Conservation (phyloP, 2,329 filamentous ascomycete genomes). For the Xylaria sp. region DNA sequence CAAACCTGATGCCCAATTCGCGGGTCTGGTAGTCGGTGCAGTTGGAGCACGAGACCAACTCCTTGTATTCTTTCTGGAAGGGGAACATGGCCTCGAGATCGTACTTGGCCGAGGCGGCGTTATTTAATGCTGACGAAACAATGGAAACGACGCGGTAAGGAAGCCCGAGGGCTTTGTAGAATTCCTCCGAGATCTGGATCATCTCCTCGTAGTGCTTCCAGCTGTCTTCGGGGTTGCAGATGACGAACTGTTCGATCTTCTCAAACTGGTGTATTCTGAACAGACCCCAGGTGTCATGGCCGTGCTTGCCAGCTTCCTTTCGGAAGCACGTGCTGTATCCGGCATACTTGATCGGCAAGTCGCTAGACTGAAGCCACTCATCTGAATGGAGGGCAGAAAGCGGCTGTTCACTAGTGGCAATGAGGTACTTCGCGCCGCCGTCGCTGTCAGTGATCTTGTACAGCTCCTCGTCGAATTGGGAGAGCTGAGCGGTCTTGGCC, state of each 20-base stretch:
- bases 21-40: conserved; percentile 98
- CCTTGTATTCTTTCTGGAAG: conserved; percentile 97
- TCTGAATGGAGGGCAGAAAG: conserved; percentile 92
- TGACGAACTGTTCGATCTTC: conserved; percentile 70
- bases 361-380: conserved; percentile 87
- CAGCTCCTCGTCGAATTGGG: conserved; percentile 96
- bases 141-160: conserved; percentile 94
- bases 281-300: conserved; percentile 95
- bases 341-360: conserved; percentile 91
- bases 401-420: conserved; percentile 91
- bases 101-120: conserved; percentile 89
- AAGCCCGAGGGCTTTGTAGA: conserved; percentile 89
- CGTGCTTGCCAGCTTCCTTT: conserved; percentile 91
- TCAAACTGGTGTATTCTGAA: conserved; percentile 90
- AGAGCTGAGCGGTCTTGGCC: conserved; percentile 95
- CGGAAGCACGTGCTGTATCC: conserved; percentile 96
- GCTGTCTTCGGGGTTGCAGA: conserved; percentile 79
- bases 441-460: conserved; percentile 96
- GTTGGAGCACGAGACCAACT: conserved; percentile 78
- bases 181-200: conserved; percentile 91
- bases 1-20: conserved; percentile 91
- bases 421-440: conserved; percentile 69
- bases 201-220: conserved; percentile 96
- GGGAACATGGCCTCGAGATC: conserved; percentile 98
- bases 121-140: conserved; percentile 95